Percentiles rank a stretch among this genome's conserved stretches.
These are phyloP conservation scores for Penicillium sp. DNA, from an alignment of 2,329 filamentous ascomycete species.

Conservation along the genomic window DNA sequence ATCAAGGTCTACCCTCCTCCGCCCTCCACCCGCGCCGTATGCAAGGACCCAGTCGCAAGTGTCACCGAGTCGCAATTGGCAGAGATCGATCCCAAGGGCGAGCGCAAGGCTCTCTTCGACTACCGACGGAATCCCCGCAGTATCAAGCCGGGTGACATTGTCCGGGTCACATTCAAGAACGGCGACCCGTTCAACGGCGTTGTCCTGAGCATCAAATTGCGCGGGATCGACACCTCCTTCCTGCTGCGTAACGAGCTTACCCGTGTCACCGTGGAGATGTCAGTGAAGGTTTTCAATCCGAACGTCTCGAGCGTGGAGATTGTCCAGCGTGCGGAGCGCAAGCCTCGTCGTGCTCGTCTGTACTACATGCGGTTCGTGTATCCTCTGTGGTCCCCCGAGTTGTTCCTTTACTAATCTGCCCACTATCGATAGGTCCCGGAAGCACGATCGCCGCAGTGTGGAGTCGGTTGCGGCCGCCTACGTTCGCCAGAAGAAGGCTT, in stretches of 20 bases:
- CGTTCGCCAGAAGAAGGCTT: slow-evolving; percentile 51
- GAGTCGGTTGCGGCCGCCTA: slow-evolving; percentile 71
- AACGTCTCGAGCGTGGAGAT: slow-evolving; percentile 88
- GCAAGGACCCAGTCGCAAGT: slow-evolving; percentile 60
- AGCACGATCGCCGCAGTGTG: slow-evolving; percentile 82
- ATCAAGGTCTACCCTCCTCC: slow-evolving; percentile 53
- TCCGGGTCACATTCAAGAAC: slow-evolving; percentile 79
- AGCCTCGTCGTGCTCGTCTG: slow-evolving; percentile 78
- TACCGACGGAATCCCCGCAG: slow-evolving; percentile 67
- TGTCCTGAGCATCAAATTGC: slow-evolving; percentile 76
- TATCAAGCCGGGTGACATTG: slow-evolving; percentile 79
- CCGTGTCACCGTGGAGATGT: slow-evolving; percentile 89
- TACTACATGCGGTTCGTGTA: slow-evolving; percentile 71
- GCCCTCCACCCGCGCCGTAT: slow-evolving; percentile 31
- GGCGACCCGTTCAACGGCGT: slow-evolving; percentile 89
- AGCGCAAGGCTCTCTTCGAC: slow-evolving; percentile 75
- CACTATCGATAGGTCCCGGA: slow-evolving; percentile 54
- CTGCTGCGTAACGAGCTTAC: slow-evolving; percentile 81
- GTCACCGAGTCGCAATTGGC: slow-evolving; percentile 66
- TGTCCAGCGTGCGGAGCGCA: slow-evolving; percentile 78
- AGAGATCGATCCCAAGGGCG: slow-evolving; percentile 76
- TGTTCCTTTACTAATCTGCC: slow-evolving; percentile 7
- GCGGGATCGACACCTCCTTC: slow-evolving; percentile 85
- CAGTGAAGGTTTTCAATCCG: slow-evolving; percentile 91
- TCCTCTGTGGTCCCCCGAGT: not conserved